Base-by-base conservation (phyloP, 2,329 filamentous ascomycete species). In the Meredithiella fracta region DNA sequence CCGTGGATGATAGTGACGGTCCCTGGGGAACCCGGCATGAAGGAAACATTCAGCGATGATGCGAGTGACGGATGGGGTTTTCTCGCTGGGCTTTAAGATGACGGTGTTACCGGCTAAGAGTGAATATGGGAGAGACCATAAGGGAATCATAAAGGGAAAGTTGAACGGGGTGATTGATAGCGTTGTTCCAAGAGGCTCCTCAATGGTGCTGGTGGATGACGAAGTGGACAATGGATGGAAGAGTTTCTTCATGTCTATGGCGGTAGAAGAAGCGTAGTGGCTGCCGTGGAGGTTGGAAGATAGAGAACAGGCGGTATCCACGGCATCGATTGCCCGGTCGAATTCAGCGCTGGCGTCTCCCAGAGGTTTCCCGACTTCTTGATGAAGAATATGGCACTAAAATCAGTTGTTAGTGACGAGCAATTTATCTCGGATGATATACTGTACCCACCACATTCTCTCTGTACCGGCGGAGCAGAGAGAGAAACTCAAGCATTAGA, bases 1-100 rank as follows among this genome's bases (percentile, higher is more conserved):
- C 85, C 86, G 51, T 85, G 85, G 20, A 89, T 63, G 55, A 89
- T 73, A 65, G 87, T 89, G 62, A 89, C 70, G 5, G 88, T 83
- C 25, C 85, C 85, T 0, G 83, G 77, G 85, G 62, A 89, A 88
- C 0, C 85, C 85, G 1, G 83, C 83, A 60, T 86, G 73, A 59
- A 79, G 76, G 59, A 87, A 74, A n/a, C 88, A 70, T 29, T 77
- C 77, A 0, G 68, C 68, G 0, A 70, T 59, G 11, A 55, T 58
- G 3, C 62, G 62, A 1, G 55, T 40, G 5, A 71, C 70, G 49
- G 79, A 64, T 0, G 76, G 76, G 0, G 75, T 70, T 62, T 76
- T 77, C 62, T 79, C 75, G 22, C 69, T 72, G 20, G 70, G 69
- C 64, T 79, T 79, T 15, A 78, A 59, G 2, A 79, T 71, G 23